phyloP scores from a whole-genome alignment of 163 green algal genomes.

The Chloroidium sp. region DNA sequence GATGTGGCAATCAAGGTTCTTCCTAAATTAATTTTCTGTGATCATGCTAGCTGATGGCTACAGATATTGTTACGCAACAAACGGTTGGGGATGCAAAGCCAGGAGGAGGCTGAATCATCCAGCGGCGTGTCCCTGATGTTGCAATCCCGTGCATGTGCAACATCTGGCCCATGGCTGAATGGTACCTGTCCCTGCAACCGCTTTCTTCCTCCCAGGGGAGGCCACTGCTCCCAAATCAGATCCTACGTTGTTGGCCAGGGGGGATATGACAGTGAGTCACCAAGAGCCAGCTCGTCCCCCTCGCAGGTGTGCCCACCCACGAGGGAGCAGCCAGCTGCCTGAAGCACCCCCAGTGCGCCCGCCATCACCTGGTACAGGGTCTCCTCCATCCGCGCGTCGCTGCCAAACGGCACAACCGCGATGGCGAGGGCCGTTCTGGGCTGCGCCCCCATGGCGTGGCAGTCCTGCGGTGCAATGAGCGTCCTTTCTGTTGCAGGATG shows the following conservation, averaged over 20 bases:
- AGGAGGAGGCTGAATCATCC: too few relatives aligned
- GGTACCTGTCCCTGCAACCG: background rate
- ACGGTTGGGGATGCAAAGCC: too few relatives aligned
- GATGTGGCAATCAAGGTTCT: too few relatives aligned
- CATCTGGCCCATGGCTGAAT: background rate
- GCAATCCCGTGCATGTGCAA: background rate
- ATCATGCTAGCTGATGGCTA: too few relatives aligned
- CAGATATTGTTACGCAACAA: too few relatives aligned
- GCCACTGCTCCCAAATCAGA: too few relatives aligned
- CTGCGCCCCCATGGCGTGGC: constrained; percentile 77
- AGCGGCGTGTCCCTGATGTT: too few relatives aligned
- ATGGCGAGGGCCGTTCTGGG: constrained; percentile 65
- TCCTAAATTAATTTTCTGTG: too few relatives aligned
- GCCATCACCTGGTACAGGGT: constrained; percentile 68
- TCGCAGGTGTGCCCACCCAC: constrained; percentile 78
- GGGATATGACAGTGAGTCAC: constrained; percentile 11
- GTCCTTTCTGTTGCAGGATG: too few relatives aligned
- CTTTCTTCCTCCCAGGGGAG: background rate
- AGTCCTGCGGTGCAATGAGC: constrained; percentile 41
- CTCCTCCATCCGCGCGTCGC: constrained; percentile 48
- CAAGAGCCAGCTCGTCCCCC: constrained; percentile 60
- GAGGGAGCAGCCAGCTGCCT: constrained; percentile 54
- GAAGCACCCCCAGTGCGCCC: constrained; percentile 43
- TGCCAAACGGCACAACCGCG: constrained; percentile 54
- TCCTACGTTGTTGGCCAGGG: too few relatives aligned